Percentiles rank a stretch among this genome's conserved stretches.
phyloP scores from a whole-genome alignment of 768 basidiomycete species.

The Butyriboletus loyo region DNA sequence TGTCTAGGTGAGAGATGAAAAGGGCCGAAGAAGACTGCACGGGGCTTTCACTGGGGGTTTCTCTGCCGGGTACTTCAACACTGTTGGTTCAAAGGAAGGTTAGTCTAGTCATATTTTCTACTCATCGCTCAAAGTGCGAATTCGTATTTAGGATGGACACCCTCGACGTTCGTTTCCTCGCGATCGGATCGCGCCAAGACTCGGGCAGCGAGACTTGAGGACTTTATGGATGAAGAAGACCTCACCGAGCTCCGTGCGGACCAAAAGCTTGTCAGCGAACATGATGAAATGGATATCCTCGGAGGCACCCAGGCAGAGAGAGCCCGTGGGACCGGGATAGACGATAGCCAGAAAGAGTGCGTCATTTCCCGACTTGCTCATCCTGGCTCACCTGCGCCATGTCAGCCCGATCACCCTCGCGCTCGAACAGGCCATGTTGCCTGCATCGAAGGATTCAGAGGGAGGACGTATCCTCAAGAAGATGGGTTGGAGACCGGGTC shows the following conservation, averaged over 20 bases:
- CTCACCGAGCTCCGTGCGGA: conserved; percentile 76
- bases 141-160: conserved; percentile 79
- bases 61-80: conserved; percentile 96
- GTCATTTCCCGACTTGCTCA: background rate
- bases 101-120: conserved; percentile 9
- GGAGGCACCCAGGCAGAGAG: conserved; percentile 54
- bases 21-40: conserved; percentile 89
- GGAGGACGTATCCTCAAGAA: conserved; percentile 87
- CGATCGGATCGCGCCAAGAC: conserved; percentile 66
- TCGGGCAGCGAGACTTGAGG: conserved; percentile 67
- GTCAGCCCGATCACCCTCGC: conserved; percentile 59
- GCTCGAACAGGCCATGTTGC: conserved; percentile 65
- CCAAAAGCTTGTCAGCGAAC: conserved; percentile 71
- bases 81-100: conserved; percentile 96
- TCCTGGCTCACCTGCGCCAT: background rate
- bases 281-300: conserved; percentile 70
- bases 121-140: background rate
- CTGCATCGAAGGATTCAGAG: conserved; percentile 72
- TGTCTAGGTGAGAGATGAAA: conserved; percentile 82
- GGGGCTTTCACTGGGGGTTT: conserved; percentile 99
- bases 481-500: conserved; percentile 94
- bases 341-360: conserved; percentile 42
- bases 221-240: conserved; percentile 99
- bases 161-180: conserved; percentile 90
- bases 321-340: conserved; percentile 29